Evolutionary conservation across 192 early-diverging fungal species (phyloP).

Genomic region (Umbelopsis sp.): DNA sequence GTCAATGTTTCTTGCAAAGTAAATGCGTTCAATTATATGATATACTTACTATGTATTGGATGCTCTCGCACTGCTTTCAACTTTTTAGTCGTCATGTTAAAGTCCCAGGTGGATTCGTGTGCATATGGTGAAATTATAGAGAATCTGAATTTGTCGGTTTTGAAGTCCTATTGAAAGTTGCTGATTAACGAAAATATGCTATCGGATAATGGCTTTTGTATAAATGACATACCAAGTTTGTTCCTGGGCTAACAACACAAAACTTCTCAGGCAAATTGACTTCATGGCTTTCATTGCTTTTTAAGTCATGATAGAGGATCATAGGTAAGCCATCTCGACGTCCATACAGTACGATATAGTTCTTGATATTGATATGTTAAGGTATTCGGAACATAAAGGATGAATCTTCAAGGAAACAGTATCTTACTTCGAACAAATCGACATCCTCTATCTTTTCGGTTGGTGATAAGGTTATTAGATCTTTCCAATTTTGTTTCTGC

Average conservation of each 20-base stretch:
- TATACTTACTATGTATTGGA: constrained; percentile 49
- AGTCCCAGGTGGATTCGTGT: constrained; percentile 69
- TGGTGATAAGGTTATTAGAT: constrained; percentile 56
- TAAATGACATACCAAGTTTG: constrained; percentile 50
- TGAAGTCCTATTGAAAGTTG: constrained; percentile 42
- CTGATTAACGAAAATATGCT: not conserved
- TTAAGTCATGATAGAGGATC: constrained; percentile 53
- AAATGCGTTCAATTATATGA: not conserved
- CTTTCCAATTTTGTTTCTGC: constrained; percentile 54
- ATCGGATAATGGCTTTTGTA: not conserved
- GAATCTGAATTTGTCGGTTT: constrained; percentile 62
- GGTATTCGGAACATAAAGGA: not conserved
- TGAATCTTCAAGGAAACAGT: not conserved
- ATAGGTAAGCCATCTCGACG: constrained; percentile 56
- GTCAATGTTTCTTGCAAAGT: not conserved
- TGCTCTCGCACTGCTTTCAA: constrained; percentile 47
- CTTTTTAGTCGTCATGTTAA: constrained; percentile 55
- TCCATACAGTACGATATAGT: constrained; percentile 52
- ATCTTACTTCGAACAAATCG: constrained; percentile 65
- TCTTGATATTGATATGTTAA: constrained; percentile 21
- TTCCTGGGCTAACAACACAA: constrained; percentile 61
- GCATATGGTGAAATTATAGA: constrained; percentile 65
- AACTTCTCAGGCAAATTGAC: constrained; percentile 54
- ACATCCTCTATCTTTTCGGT: constrained; percentile 77
- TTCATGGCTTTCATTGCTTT: constrained; percentile 38